Percentiles rank a stretch among this genome's conserved stretches.
Conservation (phyloP, 345 rosid species). For the Citrus medica region DNA sequence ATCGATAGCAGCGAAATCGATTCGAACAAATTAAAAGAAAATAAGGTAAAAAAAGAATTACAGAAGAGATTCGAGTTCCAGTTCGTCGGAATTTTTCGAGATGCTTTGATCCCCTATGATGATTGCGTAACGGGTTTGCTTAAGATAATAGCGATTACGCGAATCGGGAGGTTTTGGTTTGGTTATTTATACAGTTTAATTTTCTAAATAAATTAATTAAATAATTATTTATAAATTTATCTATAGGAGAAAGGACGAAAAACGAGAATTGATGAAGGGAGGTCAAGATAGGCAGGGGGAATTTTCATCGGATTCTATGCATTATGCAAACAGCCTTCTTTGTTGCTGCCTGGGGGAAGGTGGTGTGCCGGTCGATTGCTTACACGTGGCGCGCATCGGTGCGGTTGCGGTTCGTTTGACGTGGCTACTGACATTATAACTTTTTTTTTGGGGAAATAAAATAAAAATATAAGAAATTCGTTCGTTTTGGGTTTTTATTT, state of each 20-base stretch:
- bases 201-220: too few relatives aligned
- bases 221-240: background rate
- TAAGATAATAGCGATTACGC: slow-evolving; percentile 22
- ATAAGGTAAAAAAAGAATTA: slow-evolving; percentile 27
- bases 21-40: slow-evolving; percentile 10
- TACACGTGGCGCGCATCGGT: background rate
- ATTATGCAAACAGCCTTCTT: background rate
- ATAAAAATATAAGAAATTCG: too few relatives aligned
- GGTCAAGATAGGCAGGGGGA: background rate
- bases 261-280: background rate
- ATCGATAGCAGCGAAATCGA: slow-evolving; percentile 10
- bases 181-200: background rate
- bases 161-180: background rate
- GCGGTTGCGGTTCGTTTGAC: background rate
- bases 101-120: slow-evolving; percentile 13
- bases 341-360: background rate
- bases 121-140: slow-evolving; percentile 33
- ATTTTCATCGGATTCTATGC: background rate
- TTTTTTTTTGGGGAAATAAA: too few relatives aligned
- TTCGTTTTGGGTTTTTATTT: too few relatives aligned
- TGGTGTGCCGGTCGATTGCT: background rate
- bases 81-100: background rate
- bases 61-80: slow-evolving; percentile 22
- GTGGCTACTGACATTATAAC: background rate
- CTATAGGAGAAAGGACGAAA: background rate